Evolutionary conservation across 2,329 filamentous ascomycete species (phyloP).

Genomic region (Aspergillus thermomutatus): DNA sequence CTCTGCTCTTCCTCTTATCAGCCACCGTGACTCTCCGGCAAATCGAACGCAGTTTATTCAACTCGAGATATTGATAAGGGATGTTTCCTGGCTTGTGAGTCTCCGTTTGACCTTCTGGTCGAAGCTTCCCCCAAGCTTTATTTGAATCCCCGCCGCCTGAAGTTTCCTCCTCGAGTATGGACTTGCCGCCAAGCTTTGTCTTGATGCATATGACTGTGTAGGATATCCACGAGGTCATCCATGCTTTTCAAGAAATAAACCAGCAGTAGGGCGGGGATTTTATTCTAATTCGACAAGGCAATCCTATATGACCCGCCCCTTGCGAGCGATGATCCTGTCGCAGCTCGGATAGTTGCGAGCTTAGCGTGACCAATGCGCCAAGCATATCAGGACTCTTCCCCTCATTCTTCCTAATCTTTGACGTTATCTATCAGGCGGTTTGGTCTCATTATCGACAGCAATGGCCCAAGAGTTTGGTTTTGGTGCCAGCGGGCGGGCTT

Average conservation of each 20-base stretch:
- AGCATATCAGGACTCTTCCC: background rate
- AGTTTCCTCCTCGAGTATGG: constrained; percentile 26
- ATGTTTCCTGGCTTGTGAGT: background rate
- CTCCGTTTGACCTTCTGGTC: constrained; percentile 1
- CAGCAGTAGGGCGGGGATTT: background rate
- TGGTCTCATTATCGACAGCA: background rate
- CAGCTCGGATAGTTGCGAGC: background rate
- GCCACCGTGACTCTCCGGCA: background rate
- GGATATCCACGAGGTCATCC: background rate
- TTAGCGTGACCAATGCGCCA: background rate
- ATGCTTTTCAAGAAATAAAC: background rate
- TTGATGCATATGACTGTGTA: constrained; percentile 10
- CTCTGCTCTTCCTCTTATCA: constrained; percentile 10
- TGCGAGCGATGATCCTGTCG: background rate
- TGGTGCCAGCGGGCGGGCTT: background rate
- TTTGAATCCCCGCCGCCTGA: constrained; percentile 16
- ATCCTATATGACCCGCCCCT: background rate
- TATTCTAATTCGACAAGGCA: background rate
- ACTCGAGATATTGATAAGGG: background rate
- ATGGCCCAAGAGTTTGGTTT: background rate
- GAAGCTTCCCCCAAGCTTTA: constrained; percentile 7
- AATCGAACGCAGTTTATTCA: constrained; percentile 7
- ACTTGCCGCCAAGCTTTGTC: constrained; percentile 14
- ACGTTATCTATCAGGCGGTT: background rate
- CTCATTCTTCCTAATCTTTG: background rate